Percentiles rank a stretch among this genome's conserved stretches.
phyloP scores from a whole-genome alignment of 2,329 filamentous ascomycete species.

The Fusarium secorum region DNA sequence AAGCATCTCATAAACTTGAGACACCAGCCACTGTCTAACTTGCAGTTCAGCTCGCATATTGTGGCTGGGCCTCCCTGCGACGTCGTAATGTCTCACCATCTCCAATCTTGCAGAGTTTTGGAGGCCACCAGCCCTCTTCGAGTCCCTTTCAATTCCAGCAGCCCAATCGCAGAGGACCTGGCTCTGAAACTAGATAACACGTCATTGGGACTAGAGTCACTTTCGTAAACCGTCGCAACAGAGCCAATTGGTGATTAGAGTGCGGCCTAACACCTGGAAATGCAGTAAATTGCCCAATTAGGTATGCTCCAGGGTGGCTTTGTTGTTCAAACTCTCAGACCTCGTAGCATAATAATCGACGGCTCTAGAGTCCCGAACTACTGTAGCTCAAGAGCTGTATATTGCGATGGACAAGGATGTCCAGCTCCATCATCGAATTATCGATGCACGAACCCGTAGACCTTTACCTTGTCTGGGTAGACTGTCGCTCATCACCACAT shows the following conservation, averaged over 20 bases:
- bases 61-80: slow-evolving; percentile 21
- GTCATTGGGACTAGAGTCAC: neutral
- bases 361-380: neutral
- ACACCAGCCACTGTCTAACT: slow-evolving; percentile 11
- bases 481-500: slow-evolving; percentile 8
- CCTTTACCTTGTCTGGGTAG: slow-evolving; percentile 1
- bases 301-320: neutral
- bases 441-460: slow-evolving; percentile 4
- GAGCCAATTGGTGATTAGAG: neutral
- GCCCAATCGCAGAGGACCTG: neutral
- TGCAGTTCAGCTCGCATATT: slow-evolving; percentile 12
- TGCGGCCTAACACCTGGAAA: neutral
- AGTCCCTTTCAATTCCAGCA: neutral
- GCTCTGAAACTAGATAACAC: slow-evolving; percentile 15
- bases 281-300: neutral
- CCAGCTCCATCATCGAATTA: neutral
- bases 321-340: neutral
- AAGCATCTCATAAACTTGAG: neutral
- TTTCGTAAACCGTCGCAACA: neutral
- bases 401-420: neutral
- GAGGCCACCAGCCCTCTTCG: slow-evolving; percentile 1
- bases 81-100: slow-evolving; percentile 8
- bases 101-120: neutral
- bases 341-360: neutral
- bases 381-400: neutral